Conservation (phyloP, 1,284 basidiomycete species). For the Takashimella tepidaria region DNA sequence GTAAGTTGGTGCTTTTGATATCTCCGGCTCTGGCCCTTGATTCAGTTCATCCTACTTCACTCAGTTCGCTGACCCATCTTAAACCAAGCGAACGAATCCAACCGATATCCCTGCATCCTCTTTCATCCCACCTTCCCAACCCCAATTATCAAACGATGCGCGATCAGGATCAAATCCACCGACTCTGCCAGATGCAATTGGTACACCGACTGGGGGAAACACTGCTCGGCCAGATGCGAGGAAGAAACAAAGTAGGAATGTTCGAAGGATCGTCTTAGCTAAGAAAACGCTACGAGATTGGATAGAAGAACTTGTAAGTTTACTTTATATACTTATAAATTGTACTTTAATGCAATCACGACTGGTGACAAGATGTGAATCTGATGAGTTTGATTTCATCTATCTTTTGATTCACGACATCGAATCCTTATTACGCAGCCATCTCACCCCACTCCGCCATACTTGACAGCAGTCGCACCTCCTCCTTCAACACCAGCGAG, state of each 20-base stretch:
- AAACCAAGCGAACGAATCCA: slow-evolving; percentile 41
- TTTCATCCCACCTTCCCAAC: slow-evolving; percentile 25
- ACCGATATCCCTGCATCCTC: slow-evolving; percentile 42
- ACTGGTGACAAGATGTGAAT: too few species aligned
- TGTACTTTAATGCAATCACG: background rate
- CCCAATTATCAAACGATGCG: background rate
- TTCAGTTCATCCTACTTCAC: background rate
- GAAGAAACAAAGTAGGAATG: slow-evolving; percentile 45
- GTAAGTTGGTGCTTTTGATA: slow-evolving; percentile 17
- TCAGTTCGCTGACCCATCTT: background rate
- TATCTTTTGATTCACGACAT: too few species aligned
- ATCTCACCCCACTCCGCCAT: slow-evolving; percentile 28
- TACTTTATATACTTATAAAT: background rate
- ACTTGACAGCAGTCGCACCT: slow-evolving; percentile 29
- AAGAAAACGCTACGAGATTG: slow-evolving; percentile 45
- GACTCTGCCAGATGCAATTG: background rate
- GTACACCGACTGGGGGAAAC: background rate
- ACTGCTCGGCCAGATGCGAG: slow-evolving; percentile 18
- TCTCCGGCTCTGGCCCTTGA: background rate
- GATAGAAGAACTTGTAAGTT: slow-evolving; percentile 41
- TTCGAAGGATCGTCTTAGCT: slow-evolving; percentile 37
- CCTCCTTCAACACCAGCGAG: slow-evolving; percentile 28
- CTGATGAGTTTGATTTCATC: too few species aligned
- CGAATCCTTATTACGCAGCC: too few species aligned
- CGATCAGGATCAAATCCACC: slow-evolving; percentile 2